A percentile compares a stretch with the other conserved stretches of the same genome.
phyloP scores from a whole-genome alignment of 1,139 yeast genomes.

The Spathaspora sp. region DNA sequence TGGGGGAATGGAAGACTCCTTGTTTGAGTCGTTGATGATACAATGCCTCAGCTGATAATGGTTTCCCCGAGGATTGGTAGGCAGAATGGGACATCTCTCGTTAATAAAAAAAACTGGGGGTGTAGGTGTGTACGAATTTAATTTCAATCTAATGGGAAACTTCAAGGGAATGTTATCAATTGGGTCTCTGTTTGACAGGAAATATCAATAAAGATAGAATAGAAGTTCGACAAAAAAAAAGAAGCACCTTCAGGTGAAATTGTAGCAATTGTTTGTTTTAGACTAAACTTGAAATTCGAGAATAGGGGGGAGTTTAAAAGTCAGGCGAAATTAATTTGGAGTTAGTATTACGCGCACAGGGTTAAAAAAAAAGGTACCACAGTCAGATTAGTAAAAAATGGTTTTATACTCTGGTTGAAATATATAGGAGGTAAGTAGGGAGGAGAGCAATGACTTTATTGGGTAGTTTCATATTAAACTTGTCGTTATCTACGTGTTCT shows the following conservation, averaged over 20 bases:
- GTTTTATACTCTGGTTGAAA: not conserved
- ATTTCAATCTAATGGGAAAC: not conserved
- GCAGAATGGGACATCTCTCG: slow-evolving; percentile 42
- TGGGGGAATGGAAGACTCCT: slow-evolving; percentile 74
- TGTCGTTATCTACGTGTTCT: too few relatives aligned
- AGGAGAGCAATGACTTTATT: too few relatives aligned
- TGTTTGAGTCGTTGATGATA: slow-evolving; percentile 76
- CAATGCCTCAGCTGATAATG: slow-evolving; percentile 70
- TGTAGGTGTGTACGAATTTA: too few relatives aligned
- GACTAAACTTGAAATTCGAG: not conserved
- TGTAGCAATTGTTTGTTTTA: slow-evolving; percentile 1
- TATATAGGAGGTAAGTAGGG: too few relatives aligned
- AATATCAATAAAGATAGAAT: not conserved
- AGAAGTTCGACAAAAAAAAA: not conserved
- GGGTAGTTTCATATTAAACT: too few relatives aligned
- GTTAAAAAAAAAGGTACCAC: not conserved
- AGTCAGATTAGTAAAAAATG: not conserved
- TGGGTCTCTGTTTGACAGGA: not conserved
- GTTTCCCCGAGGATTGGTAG: slow-evolving; percentile 68
- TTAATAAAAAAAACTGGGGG: not conserved
- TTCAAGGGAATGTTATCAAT: not conserved
- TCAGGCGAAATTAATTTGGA: not conserved
- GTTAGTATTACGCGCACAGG: not conserved
- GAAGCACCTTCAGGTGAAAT: not conserved
- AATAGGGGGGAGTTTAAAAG: not conserved